Base-by-base conservation (phyloP, 2,329 filamentous ascomycete genomes). In the Alternaria dauci region DNA sequence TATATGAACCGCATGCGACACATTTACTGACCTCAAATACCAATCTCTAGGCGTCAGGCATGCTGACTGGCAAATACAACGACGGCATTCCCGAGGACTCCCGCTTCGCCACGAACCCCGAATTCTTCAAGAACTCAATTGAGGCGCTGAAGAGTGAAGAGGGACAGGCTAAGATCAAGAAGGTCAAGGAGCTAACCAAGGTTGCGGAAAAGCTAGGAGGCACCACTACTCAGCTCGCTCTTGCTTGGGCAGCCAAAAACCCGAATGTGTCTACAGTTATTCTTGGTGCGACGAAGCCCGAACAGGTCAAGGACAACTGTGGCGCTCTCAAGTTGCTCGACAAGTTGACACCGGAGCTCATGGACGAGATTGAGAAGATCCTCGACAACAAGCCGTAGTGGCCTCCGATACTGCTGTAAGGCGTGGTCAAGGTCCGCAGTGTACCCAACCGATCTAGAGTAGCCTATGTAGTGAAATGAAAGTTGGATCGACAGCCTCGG, bases 31-130 rank as follows among this genome's bases (percentile, higher is more conserved):
- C 32, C 2, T 42, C 5, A 32, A 26, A 9, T 2, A 12, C 46
- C 14, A 36, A 50, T 4, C 9, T 25, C 9, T 26, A 50, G 46
- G 84, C 83, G 47, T 84, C 81, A 30, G 87, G 87, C 58, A 76
- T 89, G 39, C 75, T 89, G 55, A 88, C 85, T 8, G 87, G 87
- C 70, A 89, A 89, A 78, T 89, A 89, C 81, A 88, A 88, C 75
- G 82, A 88, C 63, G 86, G 86, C 55, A 86, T 88, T 55, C 86
- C 86, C 16, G 82, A 86, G 68, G 86, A 84, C 70, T 88, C 85
- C 39, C 85, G 87, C 36, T 88, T 88, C 68, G 85, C 85, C 55
- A 85, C 81, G 66, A 86, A 87, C 77, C 82, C 84, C 61, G 83
- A 83, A 53, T 83, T 84, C 68, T 89, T 89, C 76, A 84, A 85